Evolutionary conservation across 495 filamentous ascomycete genomes (phyloP).

Genomic region (Bacidia gigantensis): DNA sequence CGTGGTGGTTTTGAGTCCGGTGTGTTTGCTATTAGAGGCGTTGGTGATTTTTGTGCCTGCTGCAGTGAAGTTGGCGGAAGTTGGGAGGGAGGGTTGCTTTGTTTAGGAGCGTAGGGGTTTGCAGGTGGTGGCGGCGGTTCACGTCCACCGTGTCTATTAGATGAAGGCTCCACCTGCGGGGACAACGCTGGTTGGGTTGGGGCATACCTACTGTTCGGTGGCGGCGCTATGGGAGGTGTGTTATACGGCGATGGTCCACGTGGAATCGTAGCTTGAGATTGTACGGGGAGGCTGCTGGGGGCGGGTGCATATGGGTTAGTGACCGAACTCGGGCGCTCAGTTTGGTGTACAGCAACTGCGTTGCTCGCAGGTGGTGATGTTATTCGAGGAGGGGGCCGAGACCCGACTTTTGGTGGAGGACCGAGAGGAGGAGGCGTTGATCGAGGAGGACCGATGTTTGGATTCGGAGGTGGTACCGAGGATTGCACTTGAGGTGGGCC

Average conservation of each 20-base stretch:
- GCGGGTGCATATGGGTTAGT: conserved; percentile 52
- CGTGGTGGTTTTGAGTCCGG: conserved; percentile 37
- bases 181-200: conserved; percentile 56
- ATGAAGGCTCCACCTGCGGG: conserved; percentile 27
- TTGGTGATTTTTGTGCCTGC: conserved; percentile 10
- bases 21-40: conserved; percentile 16
- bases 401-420: conserved; percentile 44
- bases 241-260: conserved; percentile 83
- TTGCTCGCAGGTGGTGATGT: conserved; percentile 35
- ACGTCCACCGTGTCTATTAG: conserved; percentile 13
- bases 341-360: conserved; percentile 30
- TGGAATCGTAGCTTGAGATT: conserved; percentile 41
- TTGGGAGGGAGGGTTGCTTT: conserved; percentile 24
- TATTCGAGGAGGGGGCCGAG: conserved; percentile 39
- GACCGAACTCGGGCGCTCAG: conserved; percentile 43
- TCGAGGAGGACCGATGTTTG: conserved; percentile 35
- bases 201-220: conserved; percentile 73
- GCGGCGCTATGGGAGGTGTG: conserved; percentile 57
- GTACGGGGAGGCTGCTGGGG: conserved; percentile 25
- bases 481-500: conserved; percentile 54
- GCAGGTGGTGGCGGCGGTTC: conserved; percentile 37
- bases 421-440: conserved; percentile 35
- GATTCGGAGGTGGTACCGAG: conserved; percentile 18
- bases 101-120: conserved; percentile 48
- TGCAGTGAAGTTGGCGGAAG: conserved; percentile 22